A percentile compares a stretch with the other conserved stretches of the same genome.
These are phyloP conservation scores for Tylopilus sp. DNA, from an alignment of 768 basidiomycete species.

Conservation along the genomic window DNA sequence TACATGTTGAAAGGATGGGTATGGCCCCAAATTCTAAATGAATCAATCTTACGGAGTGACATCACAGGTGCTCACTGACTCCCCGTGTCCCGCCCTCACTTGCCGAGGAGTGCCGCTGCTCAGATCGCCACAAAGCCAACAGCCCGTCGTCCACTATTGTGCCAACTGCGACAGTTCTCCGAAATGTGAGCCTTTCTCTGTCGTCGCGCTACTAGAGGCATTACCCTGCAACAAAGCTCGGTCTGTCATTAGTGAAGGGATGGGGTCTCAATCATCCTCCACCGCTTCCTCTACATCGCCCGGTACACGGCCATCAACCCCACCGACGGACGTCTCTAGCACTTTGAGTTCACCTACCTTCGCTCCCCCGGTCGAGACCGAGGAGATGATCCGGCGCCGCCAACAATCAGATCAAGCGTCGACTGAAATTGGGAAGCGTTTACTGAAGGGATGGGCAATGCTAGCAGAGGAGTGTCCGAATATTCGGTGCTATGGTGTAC, in stretches of 20 bases:
- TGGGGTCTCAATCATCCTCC: constrained; percentile 34
- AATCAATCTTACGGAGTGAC: neutral
- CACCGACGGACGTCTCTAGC: constrained; percentile 72
- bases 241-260: constrained; percentile 10
- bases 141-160: constrained; percentile 52
- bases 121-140: constrained; percentile 56
- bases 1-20: constrained; percentile 82
- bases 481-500: constrained; percentile 67
- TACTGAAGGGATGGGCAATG: constrained; percentile 86
- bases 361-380: constrained; percentile 60
- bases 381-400: constrained; percentile 62
- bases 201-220: neutral
- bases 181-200: constrained; percentile 28
- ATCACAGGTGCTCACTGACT: constrained; percentile 60
- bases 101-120: constrained; percentile 68
- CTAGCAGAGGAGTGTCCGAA: constrained; percentile 83
- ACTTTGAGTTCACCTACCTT: constrained; percentile 60
- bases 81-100: constrained; percentile 49
- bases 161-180: constrained; percentile 54
- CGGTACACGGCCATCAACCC: constrained; percentile 65
- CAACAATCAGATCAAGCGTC: constrained; percentile 82
- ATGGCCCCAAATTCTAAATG: neutral
- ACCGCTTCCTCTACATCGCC: constrained; percentile 49
- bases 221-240: constrained; percentile 14
- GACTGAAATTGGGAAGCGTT: constrained; percentile 69